A percentile compares a stretch with the other conserved stretches of the same genome.
Conservation (phyloP, 768 basidiomycete species). For the Obba rivulosa region DNA sequence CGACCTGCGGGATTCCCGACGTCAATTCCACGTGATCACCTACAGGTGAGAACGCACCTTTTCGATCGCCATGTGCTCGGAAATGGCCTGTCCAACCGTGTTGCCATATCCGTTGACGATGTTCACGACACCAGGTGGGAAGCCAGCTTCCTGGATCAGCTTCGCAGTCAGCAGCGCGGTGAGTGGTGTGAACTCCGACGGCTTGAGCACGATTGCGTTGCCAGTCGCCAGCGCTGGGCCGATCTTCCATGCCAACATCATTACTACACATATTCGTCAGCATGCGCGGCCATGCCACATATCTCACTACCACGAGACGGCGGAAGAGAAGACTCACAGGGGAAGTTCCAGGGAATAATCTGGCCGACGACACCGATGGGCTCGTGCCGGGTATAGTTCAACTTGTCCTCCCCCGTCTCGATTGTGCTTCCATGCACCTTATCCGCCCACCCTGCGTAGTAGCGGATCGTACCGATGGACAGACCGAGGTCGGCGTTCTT, state of each 20-base stretch:
- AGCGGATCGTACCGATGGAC: slow-evolving; percentile 47
- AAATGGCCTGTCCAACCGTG: slow-evolving; percentile 52
- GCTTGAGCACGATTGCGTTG: slow-evolving; percentile 58
- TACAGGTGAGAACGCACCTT: slow-evolving; percentile 29
- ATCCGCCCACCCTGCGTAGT: slow-evolving; percentile 91
- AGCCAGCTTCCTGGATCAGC: slow-evolving; percentile 51
- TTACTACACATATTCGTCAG: slow-evolving; percentile 22
- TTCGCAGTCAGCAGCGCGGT: slow-evolving; percentile 42
- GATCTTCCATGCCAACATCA: slow-evolving; percentile 58
- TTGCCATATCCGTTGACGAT: slow-evolving; percentile 50
- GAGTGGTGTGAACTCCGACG: slow-evolving; percentile 61
- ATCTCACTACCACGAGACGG: neutral
- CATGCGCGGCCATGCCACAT: neutral
- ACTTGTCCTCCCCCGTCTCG: slow-evolving; percentile 47
- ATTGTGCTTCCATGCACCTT: slow-evolving; percentile 75
- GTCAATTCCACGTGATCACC: neutral
- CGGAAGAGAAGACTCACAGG: slow-evolving; percentile 27
- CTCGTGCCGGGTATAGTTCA: slow-evolving; percentile 58
- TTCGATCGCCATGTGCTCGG: slow-evolving; percentile 49
- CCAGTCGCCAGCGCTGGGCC: slow-evolving; percentile 62
- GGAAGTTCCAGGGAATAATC: slow-evolving; percentile 70
- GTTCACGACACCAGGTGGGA: slow-evolving; percentile 62
- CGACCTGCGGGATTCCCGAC: slow-evolving; percentile 28
- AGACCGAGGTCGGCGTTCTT: slow-evolving; percentile 27
- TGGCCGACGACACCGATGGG: slow-evolving; percentile 51